Percentiles rank a stretch among this genome's conserved stretches.
These are phyloP conservation scores for Skeletonema tropicum DNA, from an alignment of 108 stramenopile species.

Conservation along the genomic window DNA sequence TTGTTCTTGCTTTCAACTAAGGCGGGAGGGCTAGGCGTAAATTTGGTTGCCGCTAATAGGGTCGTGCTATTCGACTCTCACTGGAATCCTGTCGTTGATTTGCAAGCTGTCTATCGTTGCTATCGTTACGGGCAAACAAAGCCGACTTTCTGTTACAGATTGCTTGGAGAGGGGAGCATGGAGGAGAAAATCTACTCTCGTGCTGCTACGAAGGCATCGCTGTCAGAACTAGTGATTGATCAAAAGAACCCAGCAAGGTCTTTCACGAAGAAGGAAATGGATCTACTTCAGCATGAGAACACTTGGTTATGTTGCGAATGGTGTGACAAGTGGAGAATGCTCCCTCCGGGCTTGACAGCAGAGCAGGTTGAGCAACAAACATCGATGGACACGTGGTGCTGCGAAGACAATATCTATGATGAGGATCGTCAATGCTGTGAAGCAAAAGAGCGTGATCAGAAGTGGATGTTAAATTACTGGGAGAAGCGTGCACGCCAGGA, in stretches of 20 bases:
- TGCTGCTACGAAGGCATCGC: constrained; percentile 62
- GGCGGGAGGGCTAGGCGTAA: constrained; percentile 45
- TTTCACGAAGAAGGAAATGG: constrained; percentile 64
- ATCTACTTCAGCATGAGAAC: constrained; percentile 51
- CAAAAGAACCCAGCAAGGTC: constrained; percentile 54
- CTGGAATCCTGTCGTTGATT: constrained; percentile 68
- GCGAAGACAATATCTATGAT: constrained; percentile 34
- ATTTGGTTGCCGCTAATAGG: constrained; percentile 56
- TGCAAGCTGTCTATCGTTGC: constrained; percentile 69
- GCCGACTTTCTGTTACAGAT: constrained; percentile 67
- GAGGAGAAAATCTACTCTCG: constrained; percentile 82
- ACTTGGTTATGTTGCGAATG: constrained; percentile 56
- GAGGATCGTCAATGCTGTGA: constrained; percentile 2
- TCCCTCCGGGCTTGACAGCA: constrained; percentile 16
- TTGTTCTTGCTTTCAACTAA: constrained; percentile 55
- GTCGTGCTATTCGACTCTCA: constrained; percentile 68
- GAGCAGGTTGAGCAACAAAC: constrained; percentile 13
- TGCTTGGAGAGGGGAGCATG: constrained; percentile 79
- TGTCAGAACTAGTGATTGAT: constrained; percentile 70
- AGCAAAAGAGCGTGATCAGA: constrained; percentile 6
- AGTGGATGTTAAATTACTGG: constrained; percentile 6
- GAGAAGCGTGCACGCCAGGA: constrained; percentile 12
- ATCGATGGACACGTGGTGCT: constrained; percentile 46
- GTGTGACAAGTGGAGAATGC: constrained; percentile 68
- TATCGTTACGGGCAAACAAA: constrained; percentile 77